Percentiles rank a stretch among this genome's conserved stretches.
Conservation (phyloP, 129 eudicot species). For the Flaveria ramosissima region DNA sequence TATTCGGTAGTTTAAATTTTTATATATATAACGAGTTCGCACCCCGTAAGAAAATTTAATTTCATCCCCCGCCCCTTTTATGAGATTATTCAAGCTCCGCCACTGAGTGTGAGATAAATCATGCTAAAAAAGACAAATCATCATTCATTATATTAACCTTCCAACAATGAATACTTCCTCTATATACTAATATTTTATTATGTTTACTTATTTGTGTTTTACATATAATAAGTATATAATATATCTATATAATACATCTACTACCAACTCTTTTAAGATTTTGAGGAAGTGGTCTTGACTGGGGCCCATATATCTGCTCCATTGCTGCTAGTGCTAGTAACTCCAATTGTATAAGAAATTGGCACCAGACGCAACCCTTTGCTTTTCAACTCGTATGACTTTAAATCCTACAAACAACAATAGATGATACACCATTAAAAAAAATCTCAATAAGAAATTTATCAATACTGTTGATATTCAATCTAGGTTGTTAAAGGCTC, state of each 20-base stretch:
- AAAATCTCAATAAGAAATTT: background rate
- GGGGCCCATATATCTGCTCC: constrained; percentile 99
- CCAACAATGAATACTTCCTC: constrained; percentile 17
- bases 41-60: too few relatives aligned
- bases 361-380: constrained; percentile 87
- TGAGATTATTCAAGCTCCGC: too few relatives aligned
- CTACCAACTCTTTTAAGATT: constrained; percentile 24
- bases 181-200: constrained; percentile 2
- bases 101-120: too few relatives aligned
- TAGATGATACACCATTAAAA: background rate
- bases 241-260: background rate
- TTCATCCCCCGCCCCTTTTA: too few relatives aligned
- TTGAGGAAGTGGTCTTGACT: constrained; percentile 58
- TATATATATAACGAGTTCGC: too few relatives aligned
- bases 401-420: constrained; percentile 43
- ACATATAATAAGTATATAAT: too few relatives aligned
- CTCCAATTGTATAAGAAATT: constrained; percentile 58
- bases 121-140: too few relatives aligned
- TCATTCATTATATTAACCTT: constrained; percentile 13
- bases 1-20: too few relatives aligned
- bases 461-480: too few relatives aligned
- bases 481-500: too few relatives aligned
- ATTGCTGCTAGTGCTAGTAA: constrained; percentile 62
- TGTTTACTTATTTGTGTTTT: too few relatives aligned
- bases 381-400: constrained; percentile 52